Base-by-base conservation (phyloP, 225 moss, liverwort and hornwort species). In the Asterella californica region DNA sequence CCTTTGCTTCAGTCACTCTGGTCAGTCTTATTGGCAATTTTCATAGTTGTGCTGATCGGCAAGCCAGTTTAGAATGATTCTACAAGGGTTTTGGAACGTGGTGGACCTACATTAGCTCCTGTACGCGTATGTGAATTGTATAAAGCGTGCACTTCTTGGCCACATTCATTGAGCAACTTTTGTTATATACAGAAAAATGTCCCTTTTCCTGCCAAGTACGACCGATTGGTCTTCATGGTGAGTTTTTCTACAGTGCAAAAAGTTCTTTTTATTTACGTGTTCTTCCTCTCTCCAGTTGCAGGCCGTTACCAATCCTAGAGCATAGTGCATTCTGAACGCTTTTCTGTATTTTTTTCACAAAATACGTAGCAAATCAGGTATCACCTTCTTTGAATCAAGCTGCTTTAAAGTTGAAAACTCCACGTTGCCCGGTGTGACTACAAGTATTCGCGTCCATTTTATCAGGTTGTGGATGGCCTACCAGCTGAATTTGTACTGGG, bases 401-500 rank as follows among this genome's bases (percentile, higher is more conserved):
- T 45, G 24, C 38, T 45, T n/a, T 9, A 25, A 0, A 15, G 9
- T 27, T 61, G n/a, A n/a, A 25, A 61, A 61, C 61, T 61, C n/a
- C n/a, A 61, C 8, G n/a, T n/a, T 61, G 25, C 6, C 61, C 8
- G 49, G 37, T 27, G 11, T 74, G 46, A n/a, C 24, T 50, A 30
- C 49, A 33, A 52, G 53, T 52, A 75, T 22, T 66, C 9, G 63
- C 64, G 2, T 10, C 80, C 27, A 17, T 29, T 30, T 36, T 46
- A 79, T 80, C 87, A 92, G 92, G 86, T 92, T 82, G 90, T 95
- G 78, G 93, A 95, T 87, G 95, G 91, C 71, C 81, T 95, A 86
- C 95, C 93, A 83, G 93, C 93, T 66, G 93, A 95, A 72, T 90
- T 93, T 50, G 49, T 95, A 71, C 90, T 95, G 36, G 95, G 93